Evolutionary conservation across 768 basidiomycete species (phyloP).

Genomic region (Tricholomella constricta): DNA sequence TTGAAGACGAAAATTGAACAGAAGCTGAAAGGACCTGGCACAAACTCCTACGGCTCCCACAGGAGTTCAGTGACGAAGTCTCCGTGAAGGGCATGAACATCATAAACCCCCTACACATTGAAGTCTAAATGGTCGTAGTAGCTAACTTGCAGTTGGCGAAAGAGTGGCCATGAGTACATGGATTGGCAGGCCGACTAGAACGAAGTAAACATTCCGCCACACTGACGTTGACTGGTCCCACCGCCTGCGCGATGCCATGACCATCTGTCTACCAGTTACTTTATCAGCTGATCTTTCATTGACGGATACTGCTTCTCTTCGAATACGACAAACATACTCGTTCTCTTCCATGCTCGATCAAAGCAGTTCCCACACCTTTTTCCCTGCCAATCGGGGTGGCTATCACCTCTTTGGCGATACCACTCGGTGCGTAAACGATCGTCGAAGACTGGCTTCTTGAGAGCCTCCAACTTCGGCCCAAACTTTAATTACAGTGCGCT

Average conservation of each 20-base stretch:
- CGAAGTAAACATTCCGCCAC: background rate
- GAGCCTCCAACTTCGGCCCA: slow-evolving; percentile 3
- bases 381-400: slow-evolving; percentile 9
- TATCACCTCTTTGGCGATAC: slow-evolving; percentile 11
- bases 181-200: too few species aligned
- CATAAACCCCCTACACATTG: slow-evolving; percentile 4
- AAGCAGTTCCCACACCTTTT: slow-evolving; percentile 10
- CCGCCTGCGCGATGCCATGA: too few species aligned
- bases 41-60: slow-evolving; percentile 4
- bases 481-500: too few species aligned
- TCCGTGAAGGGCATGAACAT: slow-evolving; percentile 9
- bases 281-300: too few species aligned
- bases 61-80: slow-evolving; percentile 7
- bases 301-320: too few species aligned
- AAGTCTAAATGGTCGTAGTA: slow-evolving; percentile 15
- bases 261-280: too few species aligned
- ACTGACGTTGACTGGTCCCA: background rate
- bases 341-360: slow-evolving; percentile 6
- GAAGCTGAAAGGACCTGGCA: too few species aligned
- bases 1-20: too few species aligned
- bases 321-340: background rate
- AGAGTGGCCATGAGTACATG: background rate
- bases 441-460: slow-evolving; percentile 9
- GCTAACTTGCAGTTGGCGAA: background rate
- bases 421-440: slow-evolving; percentile 5